A percentile compares a stretch with the other conserved stretches of the same genome.
phyloP scores from a whole-genome alignment of 768 basidiomycete genomes.

The Dioszegia aurantiaca region DNA sequence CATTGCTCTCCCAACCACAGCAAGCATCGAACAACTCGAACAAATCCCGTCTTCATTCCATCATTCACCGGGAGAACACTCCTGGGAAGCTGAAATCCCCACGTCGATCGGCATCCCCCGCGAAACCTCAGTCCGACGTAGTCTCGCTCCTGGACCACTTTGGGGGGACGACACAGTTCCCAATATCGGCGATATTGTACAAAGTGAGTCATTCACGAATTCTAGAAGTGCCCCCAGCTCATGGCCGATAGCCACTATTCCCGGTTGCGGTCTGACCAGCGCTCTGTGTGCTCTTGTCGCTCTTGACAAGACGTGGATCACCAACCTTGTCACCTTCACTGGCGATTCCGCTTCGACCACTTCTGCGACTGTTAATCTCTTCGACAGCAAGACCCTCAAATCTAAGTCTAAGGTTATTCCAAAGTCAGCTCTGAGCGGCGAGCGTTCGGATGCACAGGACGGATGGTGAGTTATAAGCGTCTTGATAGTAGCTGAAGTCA shows the following conservation, averaged over 20 bases:
- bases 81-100: no score
- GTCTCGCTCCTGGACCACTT: conserved; percentile 3
- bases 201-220: conserved; percentile 5
- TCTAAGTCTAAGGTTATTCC: neutral
- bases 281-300: conserved; percentile 7
- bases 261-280: conserved; percentile 5
- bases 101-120: no score
- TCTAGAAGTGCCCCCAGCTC: neutral
- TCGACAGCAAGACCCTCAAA: neutral
- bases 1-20: no score
- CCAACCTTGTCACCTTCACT: neutral
- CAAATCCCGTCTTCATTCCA: no score
- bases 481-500: neutral
- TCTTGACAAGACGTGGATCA: neutral
- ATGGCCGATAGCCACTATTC: neutral
- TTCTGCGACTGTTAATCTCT: neutral
- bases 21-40: no score
- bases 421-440: neutral
- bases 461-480: conserved; percentile 1
- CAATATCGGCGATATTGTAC: conserved; percentile 1
- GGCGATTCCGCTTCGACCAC: neutral
- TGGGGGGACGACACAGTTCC: conserved; percentile 4
- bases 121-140: no score
- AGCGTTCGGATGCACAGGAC: conserved; percentile 4
- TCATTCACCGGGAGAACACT: no score